Percentiles rank a stretch among this genome's conserved stretches.
Conservation (phyloP, 179 eudicot genomes). For the Vitellaria paradoxa region DNA sequence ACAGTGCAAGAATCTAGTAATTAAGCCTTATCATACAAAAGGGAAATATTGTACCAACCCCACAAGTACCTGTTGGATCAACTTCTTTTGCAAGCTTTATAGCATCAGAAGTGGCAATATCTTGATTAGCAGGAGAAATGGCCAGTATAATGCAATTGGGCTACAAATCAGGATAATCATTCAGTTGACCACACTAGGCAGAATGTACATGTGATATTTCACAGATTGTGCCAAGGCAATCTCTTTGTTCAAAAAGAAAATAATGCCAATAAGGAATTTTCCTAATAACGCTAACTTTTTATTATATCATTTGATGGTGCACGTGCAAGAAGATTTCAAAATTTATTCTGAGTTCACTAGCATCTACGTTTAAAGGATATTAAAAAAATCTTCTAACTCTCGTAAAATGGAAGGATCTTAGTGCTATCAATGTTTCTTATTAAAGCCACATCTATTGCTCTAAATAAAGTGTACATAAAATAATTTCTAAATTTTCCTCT, state of each 20-base stretch:
- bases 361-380: too few relatives aligned
- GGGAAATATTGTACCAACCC: background rate
- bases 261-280: background rate
- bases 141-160: slow-evolving; percentile 96
- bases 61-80: slow-evolving; percentile 75
- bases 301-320: background rate
- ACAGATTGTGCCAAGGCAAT: background rate
- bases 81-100: slow-evolving; percentile 99
- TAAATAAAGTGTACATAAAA: background rate
- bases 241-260: background rate
- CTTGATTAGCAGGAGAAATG: slow-evolving; percentile 99
- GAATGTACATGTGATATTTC: background rate
- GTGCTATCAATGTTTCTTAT: background rate
- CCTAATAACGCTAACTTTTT: background rate
- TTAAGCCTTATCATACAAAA: background rate
- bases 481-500: background rate
- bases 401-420: background rate
- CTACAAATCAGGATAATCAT: slow-evolving; percentile 39
- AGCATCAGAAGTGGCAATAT: slow-evolving; percentile 99
- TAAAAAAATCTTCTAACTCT: background rate
- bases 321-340: background rate
- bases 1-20: background rate
- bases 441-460: background rate
- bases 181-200: background rate
- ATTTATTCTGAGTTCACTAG: background rate